These are phyloP conservation scores for Corymbia citriodora DNA, from an alignment of 441 rosid species.

Conservation along the genomic window DNA sequence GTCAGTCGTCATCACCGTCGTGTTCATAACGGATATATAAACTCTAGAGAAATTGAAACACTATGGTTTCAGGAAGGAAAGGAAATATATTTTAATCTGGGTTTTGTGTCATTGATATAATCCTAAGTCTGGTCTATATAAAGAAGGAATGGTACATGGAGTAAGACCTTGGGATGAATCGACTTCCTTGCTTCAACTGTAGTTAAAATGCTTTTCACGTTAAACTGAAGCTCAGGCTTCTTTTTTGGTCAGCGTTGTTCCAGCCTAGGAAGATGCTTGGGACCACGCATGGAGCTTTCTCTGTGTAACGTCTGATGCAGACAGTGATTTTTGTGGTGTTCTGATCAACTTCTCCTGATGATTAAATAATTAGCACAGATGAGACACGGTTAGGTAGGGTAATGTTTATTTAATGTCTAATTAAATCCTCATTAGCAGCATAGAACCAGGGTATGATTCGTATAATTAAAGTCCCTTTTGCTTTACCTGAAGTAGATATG, in stretches of 20 bases:
- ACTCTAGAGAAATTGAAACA: neutral
- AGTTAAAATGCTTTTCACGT: conserved; percentile 24
- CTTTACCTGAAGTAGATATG: neutral
- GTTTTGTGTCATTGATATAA: neutral
- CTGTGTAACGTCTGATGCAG: neutral
- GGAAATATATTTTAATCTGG: neutral
- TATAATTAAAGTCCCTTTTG: neutral
- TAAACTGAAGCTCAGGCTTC: neutral
- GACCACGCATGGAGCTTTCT: neutral
- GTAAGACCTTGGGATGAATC: conserved; percentile 31
- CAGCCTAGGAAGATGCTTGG: neutral
- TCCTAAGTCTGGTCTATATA: neutral
- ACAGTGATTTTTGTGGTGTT: neutral
- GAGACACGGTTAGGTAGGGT: neutral
- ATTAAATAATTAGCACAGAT: neutral
- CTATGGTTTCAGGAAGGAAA: neutral
- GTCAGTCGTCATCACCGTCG: neutral
- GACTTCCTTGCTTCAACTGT: conserved; percentile 56
- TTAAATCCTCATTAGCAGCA: neutral
- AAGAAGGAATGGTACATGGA: conserved; percentile 10
- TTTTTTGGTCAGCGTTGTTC: neutral
- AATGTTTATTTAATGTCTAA: neutral
- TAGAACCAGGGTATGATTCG: neutral
- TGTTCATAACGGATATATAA: neutral
- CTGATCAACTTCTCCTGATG: neutral